phyloP scores from a whole-genome alignment of 2,329 filamentous ascomycete species.

The Lachnellula suecica region DNA sequence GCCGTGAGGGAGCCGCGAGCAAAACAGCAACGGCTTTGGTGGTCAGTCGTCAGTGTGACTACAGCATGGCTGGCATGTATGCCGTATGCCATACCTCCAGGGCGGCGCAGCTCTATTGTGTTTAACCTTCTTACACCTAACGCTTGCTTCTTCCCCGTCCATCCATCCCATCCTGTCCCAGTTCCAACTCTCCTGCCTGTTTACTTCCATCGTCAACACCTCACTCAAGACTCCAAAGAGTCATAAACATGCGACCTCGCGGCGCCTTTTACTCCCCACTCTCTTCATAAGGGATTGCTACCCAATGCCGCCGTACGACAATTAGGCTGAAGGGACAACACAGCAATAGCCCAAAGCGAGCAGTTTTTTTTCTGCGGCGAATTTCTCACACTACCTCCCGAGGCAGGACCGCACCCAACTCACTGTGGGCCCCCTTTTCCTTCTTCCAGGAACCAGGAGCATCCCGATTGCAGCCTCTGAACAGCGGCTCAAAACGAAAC shows the following conservation, averaged over 20 bases:
- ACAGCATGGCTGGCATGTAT: background rate
- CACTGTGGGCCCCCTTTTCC: background rate
- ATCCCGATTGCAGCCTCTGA: background rate
- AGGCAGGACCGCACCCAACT: background rate
- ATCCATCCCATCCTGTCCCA: too few relatives aligned
- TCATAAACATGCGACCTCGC: slow-evolving; percentile 25
- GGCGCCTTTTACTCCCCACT: slow-evolving; percentile 17
- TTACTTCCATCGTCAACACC: slow-evolving; percentile 1
- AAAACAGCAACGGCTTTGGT: background rate
- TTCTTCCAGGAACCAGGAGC: background rate
- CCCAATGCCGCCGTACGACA: slow-evolving; percentile 25
- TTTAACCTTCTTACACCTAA: background rate
- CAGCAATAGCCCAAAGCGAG: slow-evolving; percentile 10
- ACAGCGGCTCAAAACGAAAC: background rate
- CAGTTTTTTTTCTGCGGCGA: slow-evolving; percentile 5
- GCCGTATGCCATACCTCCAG: too few relatives aligned
- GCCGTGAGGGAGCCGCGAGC: slow-evolving; percentile 7
- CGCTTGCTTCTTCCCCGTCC: background rate
- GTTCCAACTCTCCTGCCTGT: slow-evolving; percentile 7
- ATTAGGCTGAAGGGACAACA: slow-evolving; percentile 31
- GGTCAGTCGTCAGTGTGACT: slow-evolving; percentile 2
- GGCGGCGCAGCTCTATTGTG: background rate
- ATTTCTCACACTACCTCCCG: background rate
- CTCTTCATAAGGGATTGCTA: slow-evolving; percentile 26
- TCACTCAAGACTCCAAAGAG: slow-evolving; percentile 10